These are phyloP conservation scores for Solanum neorickii DNA, from an alignment of 257 asterid genomes.

Conservation along the genomic window DNA sequence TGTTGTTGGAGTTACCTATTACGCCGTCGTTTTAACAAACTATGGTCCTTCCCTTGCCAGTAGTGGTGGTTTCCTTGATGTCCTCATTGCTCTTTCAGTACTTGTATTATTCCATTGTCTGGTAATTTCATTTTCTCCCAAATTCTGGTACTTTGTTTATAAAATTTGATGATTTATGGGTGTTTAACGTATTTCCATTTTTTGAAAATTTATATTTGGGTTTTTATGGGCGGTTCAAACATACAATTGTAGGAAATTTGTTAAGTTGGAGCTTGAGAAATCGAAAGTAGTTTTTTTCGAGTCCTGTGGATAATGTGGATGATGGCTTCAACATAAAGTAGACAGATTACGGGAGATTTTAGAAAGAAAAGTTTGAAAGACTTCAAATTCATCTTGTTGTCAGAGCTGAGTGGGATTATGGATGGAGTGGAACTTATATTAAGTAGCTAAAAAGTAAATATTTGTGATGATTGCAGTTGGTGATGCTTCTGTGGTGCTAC, in stretches of 20 bases:
- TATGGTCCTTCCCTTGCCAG: conserved; percentile 68
- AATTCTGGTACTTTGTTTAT: neutral
- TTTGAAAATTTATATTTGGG: neutral
- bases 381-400: neutral
- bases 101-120: conserved; percentile 69
- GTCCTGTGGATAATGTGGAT: neutral
- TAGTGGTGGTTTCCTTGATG: conserved; percentile 45
- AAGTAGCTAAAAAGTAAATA: neutral
- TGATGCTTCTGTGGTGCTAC: conserved; percentile 92
- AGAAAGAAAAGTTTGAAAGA: neutral
- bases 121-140: conserved; percentile 41
- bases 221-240: neutral
- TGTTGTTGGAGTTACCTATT: conserved; percentile 87
- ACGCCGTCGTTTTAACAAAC: conserved; percentile 73
- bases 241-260: neutral
- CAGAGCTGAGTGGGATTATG: neutral
- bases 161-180: neutral
- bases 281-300: neutral
- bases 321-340: neutral
- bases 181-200: neutral
- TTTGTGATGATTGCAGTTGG: conserved; percentile 48
- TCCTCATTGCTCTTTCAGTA: conserved; percentile 48
- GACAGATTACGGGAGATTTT: neutral
- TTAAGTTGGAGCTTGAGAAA: neutral
- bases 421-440: neutral